Evolutionary conservation across 768 basidiomycete genomes (phyloP).

Genomic region (Russula foetens): DNA sequence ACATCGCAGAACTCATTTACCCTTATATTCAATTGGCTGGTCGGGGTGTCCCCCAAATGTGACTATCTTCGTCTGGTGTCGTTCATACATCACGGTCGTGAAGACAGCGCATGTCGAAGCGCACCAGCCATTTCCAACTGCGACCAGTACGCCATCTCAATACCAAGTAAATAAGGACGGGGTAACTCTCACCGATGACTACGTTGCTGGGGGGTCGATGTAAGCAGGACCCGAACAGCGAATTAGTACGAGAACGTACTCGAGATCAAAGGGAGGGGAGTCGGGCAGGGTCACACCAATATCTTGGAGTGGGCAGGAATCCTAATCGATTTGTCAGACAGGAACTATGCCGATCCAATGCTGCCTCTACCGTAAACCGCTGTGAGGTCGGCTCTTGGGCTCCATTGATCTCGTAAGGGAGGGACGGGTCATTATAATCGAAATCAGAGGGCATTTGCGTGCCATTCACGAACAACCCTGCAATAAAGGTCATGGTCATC

Average conservation of each 20-base stretch:
- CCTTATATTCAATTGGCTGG: constrained; percentile 24
- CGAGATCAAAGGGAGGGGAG: constrained; percentile 14
- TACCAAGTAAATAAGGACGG: neutral
- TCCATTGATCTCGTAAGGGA: constrained; percentile 26
- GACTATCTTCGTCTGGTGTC: constrained; percentile 39
- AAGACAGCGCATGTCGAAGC: constrained; percentile 54
- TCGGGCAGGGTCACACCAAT: neutral
- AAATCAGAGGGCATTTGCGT: constrained; percentile 20
- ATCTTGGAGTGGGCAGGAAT: constrained; percentile 28
- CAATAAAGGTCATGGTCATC: neutral
- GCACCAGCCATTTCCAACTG: constrained; percentile 27
- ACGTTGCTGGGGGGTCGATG: constrained; percentile 1
- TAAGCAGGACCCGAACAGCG: neutral
- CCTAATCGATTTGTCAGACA: constrained; percentile 18
- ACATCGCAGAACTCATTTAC: neutral
- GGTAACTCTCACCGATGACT: constrained; percentile 1
- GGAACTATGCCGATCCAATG: neutral
- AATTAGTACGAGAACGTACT: neutral
- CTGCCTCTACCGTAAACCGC: constrained; percentile 26
- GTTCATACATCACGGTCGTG: constrained; percentile 46
- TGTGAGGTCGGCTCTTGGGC: constrained; percentile 26
- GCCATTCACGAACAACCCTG: constrained; percentile 29
- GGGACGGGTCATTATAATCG: constrained; percentile 28
- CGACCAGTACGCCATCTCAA: neutral
- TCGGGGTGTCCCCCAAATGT: constrained; percentile 45